Conservation (phyloP, 2,329 filamentous ascomycete species). For the Plenodomus biglobosus region DNA sequence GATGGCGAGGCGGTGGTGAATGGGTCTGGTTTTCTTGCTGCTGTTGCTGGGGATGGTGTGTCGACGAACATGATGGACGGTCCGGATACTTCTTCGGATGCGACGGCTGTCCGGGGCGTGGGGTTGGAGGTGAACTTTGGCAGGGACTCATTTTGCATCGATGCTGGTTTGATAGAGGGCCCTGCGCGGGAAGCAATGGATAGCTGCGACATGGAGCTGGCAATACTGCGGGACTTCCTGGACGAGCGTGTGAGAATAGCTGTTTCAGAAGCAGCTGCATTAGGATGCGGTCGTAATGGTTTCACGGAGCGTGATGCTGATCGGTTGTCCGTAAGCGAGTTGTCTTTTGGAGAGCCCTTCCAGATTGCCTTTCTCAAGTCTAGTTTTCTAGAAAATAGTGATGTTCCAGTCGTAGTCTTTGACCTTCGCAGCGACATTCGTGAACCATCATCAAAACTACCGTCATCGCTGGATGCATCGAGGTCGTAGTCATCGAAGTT, state of each 20-base stretch:
- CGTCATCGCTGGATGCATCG: slow-evolving; percentile 36
- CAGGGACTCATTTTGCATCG: slow-evolving; percentile 57
- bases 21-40: slow-evolving; percentile 21
- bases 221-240: slow-evolving; percentile 14
- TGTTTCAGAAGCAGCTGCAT: slow-evolving; percentile 32
- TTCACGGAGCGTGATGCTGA: slow-evolving; percentile 24
- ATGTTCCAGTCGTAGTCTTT: slow-evolving; percentile 25
- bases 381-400: slow-evolving; percentile 31
- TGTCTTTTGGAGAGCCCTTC: slow-evolving; percentile 21
- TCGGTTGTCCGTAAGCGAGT: slow-evolving; percentile 9
- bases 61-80: slow-evolving; percentile 76
- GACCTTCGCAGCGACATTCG: slow-evolving; percentile 19
- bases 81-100: slow-evolving; percentile 62
- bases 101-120: slow-evolving; percentile 69
- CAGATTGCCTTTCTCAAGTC: slow-evolving; percentile 33
- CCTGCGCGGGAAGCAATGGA: slow-evolving; percentile 28
- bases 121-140: slow-evolving; percentile 72
- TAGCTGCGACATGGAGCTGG: slow-evolving; percentile 20
- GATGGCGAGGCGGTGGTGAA: slow-evolving; percentile 12
- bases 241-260: slow-evolving; percentile 14
- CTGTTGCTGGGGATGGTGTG: slow-evolving; percentile 27
- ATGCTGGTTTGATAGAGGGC: slow-evolving; percentile 47
- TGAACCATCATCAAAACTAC: slow-evolving; percentile 11
- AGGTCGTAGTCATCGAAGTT: slow-evolving; percentile 41
- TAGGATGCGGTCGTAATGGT: slow-evolving; percentile 28